phyloP scores from a whole-genome alignment of 2,329 filamentous ascomycete species.

The Colletotrichum sp. region DNA sequence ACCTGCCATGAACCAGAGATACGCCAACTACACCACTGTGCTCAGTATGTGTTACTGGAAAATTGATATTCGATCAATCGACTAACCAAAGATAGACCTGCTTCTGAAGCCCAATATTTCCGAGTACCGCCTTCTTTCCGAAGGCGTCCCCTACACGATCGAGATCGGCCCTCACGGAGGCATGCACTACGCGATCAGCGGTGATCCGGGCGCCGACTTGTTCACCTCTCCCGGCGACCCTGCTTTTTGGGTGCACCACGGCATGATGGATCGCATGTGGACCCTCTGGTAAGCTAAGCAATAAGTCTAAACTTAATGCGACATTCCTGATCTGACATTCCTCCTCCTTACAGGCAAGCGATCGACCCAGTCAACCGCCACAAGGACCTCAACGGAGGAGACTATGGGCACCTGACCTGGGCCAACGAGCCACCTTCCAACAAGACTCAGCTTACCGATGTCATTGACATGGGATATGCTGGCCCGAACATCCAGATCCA shows the following conservation, averaged over 20 bases:
- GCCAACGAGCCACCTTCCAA: slow-evolving; percentile 29
- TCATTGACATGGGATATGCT: slow-evolving; percentile 34
- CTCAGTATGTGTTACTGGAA: not conserved
- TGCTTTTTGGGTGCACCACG: slow-evolving; percentile 28
- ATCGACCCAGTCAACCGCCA: slow-evolving; percentile 25
- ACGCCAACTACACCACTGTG: slow-evolving; percentile 33
- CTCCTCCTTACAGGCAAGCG: slow-evolving; percentile 16
- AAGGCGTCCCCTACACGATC: slow-evolving; percentile 33
- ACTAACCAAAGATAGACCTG: slow-evolving; percentile 23
- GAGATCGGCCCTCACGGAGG: slow-evolving; percentile 36
- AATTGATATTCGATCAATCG: not conserved
- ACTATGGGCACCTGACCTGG: slow-evolving; percentile 35
- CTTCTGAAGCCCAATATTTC: slow-evolving; percentile 34
- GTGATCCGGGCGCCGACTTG: slow-evolving; percentile 37
- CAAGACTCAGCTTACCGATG: slow-evolving; percentile 27
- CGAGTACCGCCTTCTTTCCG: slow-evolving; percentile 38
- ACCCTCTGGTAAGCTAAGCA: slow-evolving; percentile 22
- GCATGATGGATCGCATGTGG: slow-evolving; percentile 33
- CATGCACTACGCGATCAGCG: slow-evolving; percentile 34
- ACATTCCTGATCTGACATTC: not conserved
- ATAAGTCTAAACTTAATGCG: not conserved
- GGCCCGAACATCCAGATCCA: slow-evolving; percentile 28
- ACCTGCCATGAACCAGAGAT: slow-evolving; percentile 32
- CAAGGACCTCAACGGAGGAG: slow-evolving; percentile 27
- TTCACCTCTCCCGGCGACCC: slow-evolving; percentile 28